Conservation (phyloP, 2,329 filamentous ascomycete species). For the Cadophora malorum region DNA sequence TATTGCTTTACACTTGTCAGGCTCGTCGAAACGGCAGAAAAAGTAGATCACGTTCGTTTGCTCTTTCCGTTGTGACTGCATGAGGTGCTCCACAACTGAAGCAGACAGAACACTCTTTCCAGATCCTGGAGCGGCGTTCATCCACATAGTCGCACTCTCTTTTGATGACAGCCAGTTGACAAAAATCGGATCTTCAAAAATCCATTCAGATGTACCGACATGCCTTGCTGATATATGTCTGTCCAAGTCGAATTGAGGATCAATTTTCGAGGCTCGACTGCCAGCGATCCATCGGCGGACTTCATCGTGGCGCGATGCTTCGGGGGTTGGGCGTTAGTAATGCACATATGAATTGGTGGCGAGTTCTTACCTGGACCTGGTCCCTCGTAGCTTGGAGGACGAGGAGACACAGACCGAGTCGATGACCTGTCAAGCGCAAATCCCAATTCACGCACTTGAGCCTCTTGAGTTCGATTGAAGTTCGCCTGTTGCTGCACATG, state of each 20-base stretch:
- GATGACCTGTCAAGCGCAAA: background rate
- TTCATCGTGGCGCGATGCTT: constrained; percentile 12
- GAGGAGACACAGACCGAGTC: constrained; percentile 6
- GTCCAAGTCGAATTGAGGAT: constrained; percentile 21
- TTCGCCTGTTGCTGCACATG: constrained; percentile 18
- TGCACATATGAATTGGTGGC: background rate
- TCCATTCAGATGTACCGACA: constrained; percentile 20
- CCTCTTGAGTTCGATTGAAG: constrained; percentile 17
- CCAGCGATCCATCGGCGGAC: constrained; percentile 23
- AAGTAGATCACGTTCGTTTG: constrained; percentile 22
- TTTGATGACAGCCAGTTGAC: constrained; percentile 14
- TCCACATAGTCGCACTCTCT: constrained; percentile 21
- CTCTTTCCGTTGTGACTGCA: constrained; percentile 9
- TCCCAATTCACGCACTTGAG: constrained; percentile 12
- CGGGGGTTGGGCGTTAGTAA: background rate
- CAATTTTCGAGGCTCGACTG: constrained; percentile 18
- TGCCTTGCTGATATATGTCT: constrained; percentile 23
- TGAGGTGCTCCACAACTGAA: constrained; percentile 18
- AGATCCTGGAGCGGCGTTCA: constrained; percentile 24
- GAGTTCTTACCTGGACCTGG: constrained; percentile 7
- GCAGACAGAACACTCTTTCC: constrained; percentile 27
- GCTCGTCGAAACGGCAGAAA: constrained; percentile 27
- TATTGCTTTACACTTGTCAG: constrained; percentile 21
- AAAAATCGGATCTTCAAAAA: constrained; percentile 23
- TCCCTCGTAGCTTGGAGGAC: constrained; percentile 15